phyloP scores from a whole-genome alignment of 1,139 yeast genomes.

The Sugiyamaella xylanicola region DNA sequence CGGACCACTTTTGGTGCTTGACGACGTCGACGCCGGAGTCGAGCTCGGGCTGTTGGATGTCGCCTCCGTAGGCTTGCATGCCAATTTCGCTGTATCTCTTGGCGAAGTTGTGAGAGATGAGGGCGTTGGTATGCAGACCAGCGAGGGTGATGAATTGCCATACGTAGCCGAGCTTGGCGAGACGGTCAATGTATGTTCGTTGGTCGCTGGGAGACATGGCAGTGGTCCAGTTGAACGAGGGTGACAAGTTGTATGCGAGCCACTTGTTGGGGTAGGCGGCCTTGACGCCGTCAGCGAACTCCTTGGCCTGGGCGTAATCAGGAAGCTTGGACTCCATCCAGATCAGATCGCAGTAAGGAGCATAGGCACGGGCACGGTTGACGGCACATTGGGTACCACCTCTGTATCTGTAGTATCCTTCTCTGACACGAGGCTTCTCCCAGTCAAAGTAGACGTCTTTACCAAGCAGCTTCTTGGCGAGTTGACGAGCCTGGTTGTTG shows the following conservation, averaged over 20 bases:
- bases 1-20: slow-evolving; percentile 99
- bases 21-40: slow-evolving; percentile 91
- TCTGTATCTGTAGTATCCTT: slow-evolving; percentile 93
- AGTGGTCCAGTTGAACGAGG: slow-evolving; percentile 96
- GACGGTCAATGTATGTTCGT: slow-evolving; percentile 84
- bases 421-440: slow-evolving; percentile 96
- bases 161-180: slow-evolving; percentile 87
- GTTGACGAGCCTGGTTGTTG: slow-evolving; percentile 74
- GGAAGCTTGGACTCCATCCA: slow-evolving; percentile 99
- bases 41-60: slow-evolving; percentile 86
- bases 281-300: slow-evolving; percentile 90
- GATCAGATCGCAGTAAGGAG: slow-evolving; percentile 92
- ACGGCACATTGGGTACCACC: slow-evolving; percentile 98
- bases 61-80: slow-evolving; percentile 93
- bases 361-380: slow-evolving; percentile 94
- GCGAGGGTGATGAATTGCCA: slow-evolving; percentile 99
- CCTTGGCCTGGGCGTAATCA: slow-evolving; percentile 90
- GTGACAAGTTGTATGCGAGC: slow-evolving; percentile 95
- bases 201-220: slow-evolving; percentile 90
- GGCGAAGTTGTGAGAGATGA: slow-evolving; percentile 86
- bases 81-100: slow-evolving; percentile 78
- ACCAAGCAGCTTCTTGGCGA: slow-evolving; percentile 78
- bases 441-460: slow-evolving; percentile 89
- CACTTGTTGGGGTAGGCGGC: slow-evolving; percentile 82
- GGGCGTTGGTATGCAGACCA: slow-evolving; percentile 94